Conservation (phyloP, 2,329 filamentous ascomycete species). For the Beauveria medogensis region DNA sequence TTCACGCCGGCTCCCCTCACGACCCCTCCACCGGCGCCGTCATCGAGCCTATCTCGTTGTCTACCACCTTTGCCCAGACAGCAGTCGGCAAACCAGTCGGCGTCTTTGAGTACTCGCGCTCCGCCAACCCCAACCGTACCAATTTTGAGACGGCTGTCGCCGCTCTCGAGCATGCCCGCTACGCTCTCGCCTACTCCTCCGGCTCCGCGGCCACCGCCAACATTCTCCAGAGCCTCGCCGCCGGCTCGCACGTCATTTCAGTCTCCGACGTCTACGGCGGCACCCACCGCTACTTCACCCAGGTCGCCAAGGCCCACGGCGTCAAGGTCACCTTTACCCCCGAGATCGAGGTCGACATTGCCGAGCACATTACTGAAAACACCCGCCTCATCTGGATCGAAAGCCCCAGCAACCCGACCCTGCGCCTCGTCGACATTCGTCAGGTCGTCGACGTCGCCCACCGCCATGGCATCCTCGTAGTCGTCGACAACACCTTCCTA, state of each 20-base stretch:
- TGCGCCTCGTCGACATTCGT: slow-evolving; percentile 86
- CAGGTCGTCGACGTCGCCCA: slow-evolving; percentile 78
- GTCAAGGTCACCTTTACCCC: slow-evolving; percentile 92
- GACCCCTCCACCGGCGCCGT: slow-evolving; percentile 90
- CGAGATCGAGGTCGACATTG: slow-evolving; percentile 81
- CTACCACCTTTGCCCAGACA: slow-evolving; percentile 91
- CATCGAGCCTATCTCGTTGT: slow-evolving; percentile 91
- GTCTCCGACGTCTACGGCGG: slow-evolving; percentile 97
- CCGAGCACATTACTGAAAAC: slow-evolving; percentile 73
- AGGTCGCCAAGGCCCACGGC: slow-evolving; percentile 89
- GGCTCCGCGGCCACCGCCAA: slow-evolving; percentile 90
- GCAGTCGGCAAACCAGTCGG: slow-evolving; percentile 82
- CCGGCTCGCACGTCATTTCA: slow-evolving; percentile 88
- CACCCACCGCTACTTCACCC: slow-evolving; percentile 97
- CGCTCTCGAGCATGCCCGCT: slow-evolving; percentile 82
- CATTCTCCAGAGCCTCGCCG: slow-evolving; percentile 85
- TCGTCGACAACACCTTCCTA: slow-evolving; percentile 99
- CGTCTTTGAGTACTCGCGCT: slow-evolving; percentile 86
- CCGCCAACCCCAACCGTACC: slow-evolving; percentile 86
- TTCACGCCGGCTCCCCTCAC: slow-evolving; percentile 86
- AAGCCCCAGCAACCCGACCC: slow-evolving; percentile 86
- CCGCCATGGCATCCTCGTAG: slow-evolving; percentile 80
- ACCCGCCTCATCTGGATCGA: slow-evolving; percentile 97
- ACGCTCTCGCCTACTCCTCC: slow-evolving; percentile 89
- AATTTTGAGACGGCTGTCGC: slow-evolving; percentile 92